Conservation (phyloP, 2,329 filamentous ascomycete genomes). For the Niveomyces coronatus region DNA sequence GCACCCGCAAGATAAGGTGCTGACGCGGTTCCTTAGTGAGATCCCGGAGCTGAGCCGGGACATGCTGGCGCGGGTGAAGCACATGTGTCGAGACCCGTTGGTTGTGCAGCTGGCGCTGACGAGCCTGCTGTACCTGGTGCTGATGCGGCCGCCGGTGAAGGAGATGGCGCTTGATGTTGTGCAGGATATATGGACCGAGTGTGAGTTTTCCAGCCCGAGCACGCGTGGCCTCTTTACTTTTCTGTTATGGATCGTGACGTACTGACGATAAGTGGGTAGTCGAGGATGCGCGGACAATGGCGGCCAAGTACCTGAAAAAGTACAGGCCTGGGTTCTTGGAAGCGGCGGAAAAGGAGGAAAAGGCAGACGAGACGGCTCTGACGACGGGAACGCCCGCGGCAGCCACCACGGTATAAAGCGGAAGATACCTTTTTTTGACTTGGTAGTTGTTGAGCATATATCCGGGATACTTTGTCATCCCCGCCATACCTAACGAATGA, state of each 20-base stretch:
- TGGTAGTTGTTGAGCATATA: no score
- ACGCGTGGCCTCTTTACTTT: no score
- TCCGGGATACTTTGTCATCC: no score
- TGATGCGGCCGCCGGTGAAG: constrained; percentile 56
- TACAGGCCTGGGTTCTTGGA: constrained; percentile 46
- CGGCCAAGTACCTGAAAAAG: constrained; percentile 51
- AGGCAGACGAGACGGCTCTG: constrained; percentile 9
- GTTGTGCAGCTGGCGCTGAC: constrained; percentile 53
- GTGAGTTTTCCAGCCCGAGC: constrained; percentile 43
- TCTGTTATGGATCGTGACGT: no score
- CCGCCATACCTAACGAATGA: no score
- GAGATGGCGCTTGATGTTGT: constrained; percentile 54
- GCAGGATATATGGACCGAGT: constrained; percentile 56
- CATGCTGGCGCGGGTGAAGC: constrained; percentile 63
- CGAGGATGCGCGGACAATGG: constrained; percentile 52
- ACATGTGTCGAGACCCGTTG: constrained; percentile 54
- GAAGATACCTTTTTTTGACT: no score
- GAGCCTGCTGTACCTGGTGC: constrained; percentile 55
- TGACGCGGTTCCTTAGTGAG: constrained; percentile 86
- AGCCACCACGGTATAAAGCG: no score
- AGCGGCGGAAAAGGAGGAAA: constrained; percentile 15
- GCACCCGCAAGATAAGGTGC: constrained; percentile 79
- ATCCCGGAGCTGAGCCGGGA: constrained; percentile 67
- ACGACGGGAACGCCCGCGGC: constrained; percentile 20
- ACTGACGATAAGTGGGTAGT: constrained; percentile 25